Conservation (phyloP, 495 filamentous ascomycete genomes). For the Podospora didyma region DNA sequence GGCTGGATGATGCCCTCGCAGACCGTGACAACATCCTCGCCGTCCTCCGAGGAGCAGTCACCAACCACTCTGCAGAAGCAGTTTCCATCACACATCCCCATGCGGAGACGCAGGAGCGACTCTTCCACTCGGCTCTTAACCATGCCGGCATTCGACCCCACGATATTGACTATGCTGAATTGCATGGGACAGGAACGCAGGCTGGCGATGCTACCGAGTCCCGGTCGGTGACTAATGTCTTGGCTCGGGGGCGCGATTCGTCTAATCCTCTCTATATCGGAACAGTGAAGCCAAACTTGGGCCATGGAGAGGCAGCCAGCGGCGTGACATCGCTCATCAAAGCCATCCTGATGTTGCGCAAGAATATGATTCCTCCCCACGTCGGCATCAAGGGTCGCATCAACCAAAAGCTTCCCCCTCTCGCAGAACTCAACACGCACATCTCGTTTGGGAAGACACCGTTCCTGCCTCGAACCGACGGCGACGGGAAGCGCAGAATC, state of each 20-base stretch:
- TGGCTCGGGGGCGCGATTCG: conserved; percentile 53
- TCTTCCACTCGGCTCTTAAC: conserved; percentile 56
- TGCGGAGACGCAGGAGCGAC: conserved; percentile 54
- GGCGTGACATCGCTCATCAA: conserved; percentile 71
- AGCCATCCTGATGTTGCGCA: conserved; percentile 68
- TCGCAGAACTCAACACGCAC: conserved; percentile 7
- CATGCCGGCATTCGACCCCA: conserved; percentile 54
- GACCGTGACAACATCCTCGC: conserved; percentile 49
- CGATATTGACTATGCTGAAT: conserved; percentile 65
- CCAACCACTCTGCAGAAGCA: conserved; percentile 56
- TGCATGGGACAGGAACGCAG: conserved; percentile 74
- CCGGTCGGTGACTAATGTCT: conserved; percentile 59
- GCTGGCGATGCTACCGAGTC: conserved; percentile 66
- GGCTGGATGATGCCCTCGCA: conserved; percentile 41
- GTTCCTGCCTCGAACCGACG: conserved; percentile 44
- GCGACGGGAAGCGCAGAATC: conserved; percentile 32
- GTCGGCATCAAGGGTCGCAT: conserved; percentile 63
- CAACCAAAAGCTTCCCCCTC: conserved; percentile 33
- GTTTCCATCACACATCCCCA: conserved; percentile 63
- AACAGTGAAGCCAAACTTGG: conserved; percentile 72
- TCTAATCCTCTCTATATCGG: conserved; percentile 65
- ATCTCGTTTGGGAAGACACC: conserved; percentile 9
- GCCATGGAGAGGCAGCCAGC: conserved; percentile 71
- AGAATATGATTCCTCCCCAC: conserved; percentile 68
- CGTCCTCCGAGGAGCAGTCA: conserved; percentile 45